Evolutionary conservation across 2,329 filamentous ascomycete genomes (phyloP).

Genomic region (Emergomyces pasteurianus): DNA sequence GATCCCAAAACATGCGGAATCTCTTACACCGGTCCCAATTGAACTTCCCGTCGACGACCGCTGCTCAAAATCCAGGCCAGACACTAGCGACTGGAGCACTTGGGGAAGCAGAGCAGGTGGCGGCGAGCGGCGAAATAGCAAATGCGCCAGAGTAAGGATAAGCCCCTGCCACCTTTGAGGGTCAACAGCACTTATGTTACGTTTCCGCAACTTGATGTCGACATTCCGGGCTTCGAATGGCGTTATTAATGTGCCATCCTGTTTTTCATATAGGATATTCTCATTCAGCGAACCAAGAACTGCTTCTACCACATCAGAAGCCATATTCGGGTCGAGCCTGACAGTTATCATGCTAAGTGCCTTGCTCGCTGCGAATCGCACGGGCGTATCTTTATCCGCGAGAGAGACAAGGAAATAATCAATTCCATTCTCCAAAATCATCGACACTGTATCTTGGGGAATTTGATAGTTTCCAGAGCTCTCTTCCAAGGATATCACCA

Average conservation of each 20-base stretch:
- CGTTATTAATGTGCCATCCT: conserved; percentile 29
- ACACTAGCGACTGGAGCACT: conserved; percentile 64
- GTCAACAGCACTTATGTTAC: conserved; percentile 62
- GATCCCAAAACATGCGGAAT: conserved; percentile 91
- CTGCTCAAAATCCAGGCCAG: conserved; percentile 80
- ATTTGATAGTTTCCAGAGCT: conserved; percentile 13
- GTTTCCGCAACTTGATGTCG: conserved; percentile 30
- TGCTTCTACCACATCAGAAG: conserved; percentile 73
- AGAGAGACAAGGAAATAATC: conserved; percentile 67
- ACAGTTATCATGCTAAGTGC: conserved; percentile 77
- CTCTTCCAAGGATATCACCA: conserved; percentile 46
- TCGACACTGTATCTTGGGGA: conserved; percentile 26
- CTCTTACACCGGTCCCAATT: conserved; percentile 78
- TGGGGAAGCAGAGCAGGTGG: conserved; percentile 57
- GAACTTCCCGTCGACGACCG: conserved; percentile 73
- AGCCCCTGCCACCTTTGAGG: conserved; percentile 84
- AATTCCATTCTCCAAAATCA: conserved; percentile 66
- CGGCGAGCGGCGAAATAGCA: conserved; percentile 74
- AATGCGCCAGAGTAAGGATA: conserved; percentile 73
- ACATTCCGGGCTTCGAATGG: conserved; percentile 21
- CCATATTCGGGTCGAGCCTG: conserved; percentile 68
- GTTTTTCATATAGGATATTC: conserved; percentile 46
- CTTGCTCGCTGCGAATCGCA: conserved; percentile 84
- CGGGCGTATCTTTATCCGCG: conserved; percentile 79
- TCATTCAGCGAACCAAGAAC: conserved; percentile 59